Percentiles rank a stretch among this genome's conserved stretches.
These are phyloP conservation scores for Kodamaea restingae DNA, from an alignment of 805 yeast species.

Conservation along the genomic window DNA sequence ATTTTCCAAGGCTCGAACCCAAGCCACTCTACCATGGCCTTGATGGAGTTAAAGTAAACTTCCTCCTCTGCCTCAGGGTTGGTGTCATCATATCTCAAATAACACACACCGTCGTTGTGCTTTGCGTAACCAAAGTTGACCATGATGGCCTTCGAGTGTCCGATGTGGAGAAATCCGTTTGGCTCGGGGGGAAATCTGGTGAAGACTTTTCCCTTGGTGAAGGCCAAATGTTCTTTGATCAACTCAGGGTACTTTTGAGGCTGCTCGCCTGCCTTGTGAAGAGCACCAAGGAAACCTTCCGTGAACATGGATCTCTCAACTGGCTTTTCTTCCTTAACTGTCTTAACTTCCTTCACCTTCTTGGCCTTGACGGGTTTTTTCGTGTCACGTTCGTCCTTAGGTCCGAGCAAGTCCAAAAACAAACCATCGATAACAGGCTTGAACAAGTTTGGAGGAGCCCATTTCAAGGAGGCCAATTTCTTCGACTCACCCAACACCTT, in stretches of 20 bases:
- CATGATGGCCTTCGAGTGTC: constrained; percentile 96
- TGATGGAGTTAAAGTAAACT: constrained; percentile 77
- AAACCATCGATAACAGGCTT: constrained; percentile 84
- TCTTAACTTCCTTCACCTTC: constrained; percentile 16
- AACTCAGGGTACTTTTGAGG: constrained; percentile 86
- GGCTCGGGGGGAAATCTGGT: constrained; percentile 99
- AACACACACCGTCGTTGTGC: constrained; percentile 80
- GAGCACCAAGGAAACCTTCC: constrained; percentile 93
- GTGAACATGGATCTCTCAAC: constrained; percentile 72
- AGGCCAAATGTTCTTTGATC: constrained; percentile 72
- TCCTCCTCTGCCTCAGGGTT: constrained; percentile 99
- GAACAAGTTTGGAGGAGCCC: constrained; percentile 87
- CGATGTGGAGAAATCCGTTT: constrained; percentile 94
- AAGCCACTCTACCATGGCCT: constrained; percentile 85
- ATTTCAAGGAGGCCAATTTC: constrained; percentile 69
- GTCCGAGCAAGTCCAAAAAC: constrained; percentile 73
- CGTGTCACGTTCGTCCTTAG: constrained; percentile 92
- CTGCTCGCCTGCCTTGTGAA: constrained; percentile 94
- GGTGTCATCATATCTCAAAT: constrained; percentile 93
- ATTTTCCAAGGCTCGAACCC: constrained; percentile 93
- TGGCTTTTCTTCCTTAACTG: constrained; percentile 7
- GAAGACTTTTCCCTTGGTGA: constrained; percentile 76
- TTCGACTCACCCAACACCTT: constrained; percentile 72
- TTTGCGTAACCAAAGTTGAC: constrained; percentile 97
- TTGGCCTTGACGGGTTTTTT: constrained; percentile 72